phyloP scores from a whole-genome alignment of 345 rosid species.

The Reutealis trisperma region DNA sequence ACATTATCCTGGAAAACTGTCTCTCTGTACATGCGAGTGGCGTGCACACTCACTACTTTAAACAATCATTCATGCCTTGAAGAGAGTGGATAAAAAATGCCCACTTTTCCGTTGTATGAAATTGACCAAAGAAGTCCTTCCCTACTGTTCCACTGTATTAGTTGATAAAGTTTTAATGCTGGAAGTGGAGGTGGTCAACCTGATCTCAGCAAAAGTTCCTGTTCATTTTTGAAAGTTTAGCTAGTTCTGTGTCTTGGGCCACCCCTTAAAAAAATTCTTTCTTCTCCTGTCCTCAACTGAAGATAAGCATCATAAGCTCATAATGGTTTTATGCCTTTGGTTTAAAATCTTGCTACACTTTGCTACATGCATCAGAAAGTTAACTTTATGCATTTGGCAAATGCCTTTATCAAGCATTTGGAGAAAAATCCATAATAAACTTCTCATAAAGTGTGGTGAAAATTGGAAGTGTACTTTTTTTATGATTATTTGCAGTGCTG shows the following conservation, averaged over 20 bases:
- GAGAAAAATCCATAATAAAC: slow-evolving; percentile 2
- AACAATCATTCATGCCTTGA: neutral
- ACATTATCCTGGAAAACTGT: neutral
- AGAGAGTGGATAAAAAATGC: neutral
- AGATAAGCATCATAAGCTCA: too few relatives aligned
- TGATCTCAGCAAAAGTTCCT: neutral
- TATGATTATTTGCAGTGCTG: neutral
- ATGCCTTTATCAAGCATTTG: neutral
- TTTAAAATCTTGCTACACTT: neutral
- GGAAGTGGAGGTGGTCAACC: neutral
- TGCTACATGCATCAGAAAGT: neutral
- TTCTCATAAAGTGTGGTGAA: slow-evolving; percentile 8
- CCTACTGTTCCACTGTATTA: neutral
- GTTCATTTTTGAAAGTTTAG: too few relatives aligned
- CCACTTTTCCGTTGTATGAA: neutral
- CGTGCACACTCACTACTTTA: neutral
- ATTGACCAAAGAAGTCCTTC: neutral
- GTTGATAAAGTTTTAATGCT: neutral
- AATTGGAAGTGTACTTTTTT: neutral
- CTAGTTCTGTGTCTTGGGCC: too few relatives aligned
- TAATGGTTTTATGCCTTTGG: neutral
- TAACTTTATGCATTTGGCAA: neutral
- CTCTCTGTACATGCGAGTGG: neutral
- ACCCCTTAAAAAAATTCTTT: too few relatives aligned
- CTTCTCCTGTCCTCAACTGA: too few relatives aligned